Evolutionary conservation across 441 rosid genomes (phyloP).

Genomic region (Arabidopsis lyrata): DNA sequence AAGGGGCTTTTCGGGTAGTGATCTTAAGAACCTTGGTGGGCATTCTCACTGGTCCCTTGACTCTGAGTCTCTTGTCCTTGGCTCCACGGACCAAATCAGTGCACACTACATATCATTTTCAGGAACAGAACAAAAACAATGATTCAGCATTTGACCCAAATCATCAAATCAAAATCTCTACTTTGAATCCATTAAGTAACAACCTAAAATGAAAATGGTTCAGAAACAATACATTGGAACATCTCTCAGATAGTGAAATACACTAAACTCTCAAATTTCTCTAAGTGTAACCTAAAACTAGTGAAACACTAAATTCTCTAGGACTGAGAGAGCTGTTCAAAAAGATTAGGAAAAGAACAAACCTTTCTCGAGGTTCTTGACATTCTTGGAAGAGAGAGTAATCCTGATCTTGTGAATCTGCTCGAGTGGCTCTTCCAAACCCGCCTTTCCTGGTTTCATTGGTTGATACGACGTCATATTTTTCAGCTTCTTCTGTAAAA

Average conservation of each 20-base stretch:
- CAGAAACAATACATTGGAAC: not conserved
- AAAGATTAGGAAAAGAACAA: not conserved
- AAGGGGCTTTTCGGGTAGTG: conserved; percentile 60
- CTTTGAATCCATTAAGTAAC: not conserved
- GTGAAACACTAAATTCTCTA: not conserved
- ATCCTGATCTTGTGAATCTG: conserved; percentile 57
- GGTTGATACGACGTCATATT: conserved; percentile 52
- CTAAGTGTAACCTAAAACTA: not conserved
- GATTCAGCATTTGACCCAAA: not conserved
- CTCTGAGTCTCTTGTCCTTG: conserved; percentile 50
- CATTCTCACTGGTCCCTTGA: conserved; percentile 64
- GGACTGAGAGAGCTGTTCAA: not conserved
- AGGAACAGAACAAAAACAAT: not conserved
- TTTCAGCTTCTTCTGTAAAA: conserved; percentile 7
- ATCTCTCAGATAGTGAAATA: not conserved
- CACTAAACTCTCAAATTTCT: not conserved
- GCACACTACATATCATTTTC: conserved; percentile 44
- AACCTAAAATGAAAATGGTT: not conserved
- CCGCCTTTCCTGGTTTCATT: conserved; percentile 60
- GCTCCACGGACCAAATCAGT: conserved; percentile 61
- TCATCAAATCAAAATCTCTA: too few species aligned
- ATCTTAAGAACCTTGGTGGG: conserved; percentile 61
- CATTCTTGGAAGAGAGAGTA: conserved; percentile 60
- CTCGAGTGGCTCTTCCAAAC: conserved; percentile 56
- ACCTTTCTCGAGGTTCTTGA: conserved; percentile 62